Percentiles rank a stretch among this genome's conserved stretches.
Evolutionary conservation across 805 yeast genomes (phyloP).

Genomic region (Candida patagonica): DNA sequence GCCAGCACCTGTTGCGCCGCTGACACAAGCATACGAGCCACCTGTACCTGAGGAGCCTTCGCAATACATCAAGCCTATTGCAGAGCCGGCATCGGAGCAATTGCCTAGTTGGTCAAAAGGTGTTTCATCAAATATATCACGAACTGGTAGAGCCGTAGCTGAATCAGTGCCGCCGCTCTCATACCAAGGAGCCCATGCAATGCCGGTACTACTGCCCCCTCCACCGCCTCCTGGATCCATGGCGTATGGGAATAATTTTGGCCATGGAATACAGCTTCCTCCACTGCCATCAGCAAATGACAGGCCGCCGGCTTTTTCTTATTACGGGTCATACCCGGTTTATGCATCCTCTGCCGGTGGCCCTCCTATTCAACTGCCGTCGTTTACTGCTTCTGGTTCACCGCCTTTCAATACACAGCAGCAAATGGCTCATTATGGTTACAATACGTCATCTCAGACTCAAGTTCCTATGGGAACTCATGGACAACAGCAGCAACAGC

Average conservation of each 20-base stretch:
- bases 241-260: neutral
- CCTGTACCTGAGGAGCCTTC: too few relatives aligned
- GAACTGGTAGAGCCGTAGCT: neutral
- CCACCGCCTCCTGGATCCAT: conserved; percentile 7
- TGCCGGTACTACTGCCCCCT: conserved; percentile 1
- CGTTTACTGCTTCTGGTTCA: neutral
- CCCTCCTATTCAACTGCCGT: neutral
- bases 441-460: conserved; percentile 5
- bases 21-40: conserved; percentile 5
- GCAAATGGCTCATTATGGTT: conserved; percentile 1
- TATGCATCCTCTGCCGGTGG: neutral
- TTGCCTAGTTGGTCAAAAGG: too few relatives aligned
- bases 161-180: too few relatives aligned
- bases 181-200: too few relatives aligned
- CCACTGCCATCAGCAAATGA: neutral
- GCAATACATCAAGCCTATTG: too few relatives aligned
- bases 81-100: too few relatives aligned
- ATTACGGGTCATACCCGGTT: neutral
- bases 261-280: conserved; percentile 1
- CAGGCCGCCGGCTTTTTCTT: neutral
- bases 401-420: neutral
- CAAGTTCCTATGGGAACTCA: too few relatives aligned
- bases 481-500: conserved; percentile 9
- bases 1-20: neutral
- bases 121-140: too few relatives aligned